phyloP scores from a whole-genome alignment of 2,329 filamentous ascomycete species.

The Fusarium oligoseptatum region DNA sequence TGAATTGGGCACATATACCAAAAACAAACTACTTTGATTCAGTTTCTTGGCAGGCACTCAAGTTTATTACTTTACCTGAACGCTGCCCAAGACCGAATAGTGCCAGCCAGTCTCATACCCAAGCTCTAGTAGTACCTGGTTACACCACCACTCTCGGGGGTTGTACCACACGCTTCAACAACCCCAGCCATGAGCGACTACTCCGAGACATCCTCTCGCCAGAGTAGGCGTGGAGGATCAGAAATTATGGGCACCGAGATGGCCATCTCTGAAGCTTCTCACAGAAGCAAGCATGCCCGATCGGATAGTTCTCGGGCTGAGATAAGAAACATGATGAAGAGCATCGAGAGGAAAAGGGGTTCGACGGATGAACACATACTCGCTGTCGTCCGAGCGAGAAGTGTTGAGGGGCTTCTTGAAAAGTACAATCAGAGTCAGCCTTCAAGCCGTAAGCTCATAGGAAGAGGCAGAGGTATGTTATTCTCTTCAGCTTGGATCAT shows the following conservation, averaged over 20 bases:
- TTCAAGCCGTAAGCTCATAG: background rate
- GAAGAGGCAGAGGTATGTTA: background rate
- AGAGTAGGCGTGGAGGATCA: background rate
- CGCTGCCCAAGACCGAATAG: background rate
- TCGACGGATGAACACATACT: background rate
- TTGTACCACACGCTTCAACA: background rate
- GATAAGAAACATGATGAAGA: conserved; percentile 1
- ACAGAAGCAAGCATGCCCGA: background rate
- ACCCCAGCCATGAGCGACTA: background rate
- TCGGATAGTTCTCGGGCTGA: background rate
- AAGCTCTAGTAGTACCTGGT: background rate
- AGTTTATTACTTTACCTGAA: background rate
- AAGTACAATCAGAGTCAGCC: background rate
- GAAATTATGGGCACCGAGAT: background rate
- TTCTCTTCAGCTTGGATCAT: background rate
- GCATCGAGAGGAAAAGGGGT: background rate
- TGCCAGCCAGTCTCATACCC: background rate
- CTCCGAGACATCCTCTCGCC: background rate
- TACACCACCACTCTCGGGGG: background rate
- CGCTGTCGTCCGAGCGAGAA: background rate
- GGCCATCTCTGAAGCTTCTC: background rate
- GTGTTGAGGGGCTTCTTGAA: background rate
- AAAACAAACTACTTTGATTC: background rate
- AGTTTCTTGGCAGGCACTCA: background rate
- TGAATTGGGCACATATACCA: background rate